These are phyloP conservation scores for Pyrus betulifolia DNA, from an alignment of 306 rosid species.

Conservation along the genomic window DNA sequence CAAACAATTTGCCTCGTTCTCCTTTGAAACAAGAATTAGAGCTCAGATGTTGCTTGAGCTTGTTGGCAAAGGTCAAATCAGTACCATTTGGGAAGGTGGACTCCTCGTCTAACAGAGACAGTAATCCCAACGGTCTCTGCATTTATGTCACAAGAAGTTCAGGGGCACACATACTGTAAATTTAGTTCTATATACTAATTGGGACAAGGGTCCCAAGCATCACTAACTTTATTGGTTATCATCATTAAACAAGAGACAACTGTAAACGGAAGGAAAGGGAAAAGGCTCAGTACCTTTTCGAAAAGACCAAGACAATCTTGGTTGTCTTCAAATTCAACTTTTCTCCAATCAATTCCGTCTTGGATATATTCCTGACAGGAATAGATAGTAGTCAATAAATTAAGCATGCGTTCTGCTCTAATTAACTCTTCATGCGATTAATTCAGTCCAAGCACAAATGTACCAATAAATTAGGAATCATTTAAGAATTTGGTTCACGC, in stretches of 20 bases:
- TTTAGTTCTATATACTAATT: background rate
- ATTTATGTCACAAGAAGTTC: constrained; percentile 14
- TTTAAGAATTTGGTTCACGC: background rate
- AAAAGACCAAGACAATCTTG: constrained; percentile 94
- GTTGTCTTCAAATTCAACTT: constrained; percentile 97
- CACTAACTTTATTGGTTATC: background rate
- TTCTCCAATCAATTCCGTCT: constrained; percentile 98
- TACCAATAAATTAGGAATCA: no score
- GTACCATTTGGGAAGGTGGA: constrained; percentile 98
- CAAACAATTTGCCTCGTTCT: constrained; percentile 78
- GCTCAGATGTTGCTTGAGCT: constrained; percentile 88
- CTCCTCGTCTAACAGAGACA: constrained; percentile 92
- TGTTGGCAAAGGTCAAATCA: constrained; percentile 84
- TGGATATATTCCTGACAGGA: constrained; percentile 79
- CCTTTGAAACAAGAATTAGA: constrained; percentile 81
- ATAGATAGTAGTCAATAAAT: constrained; percentile 4
- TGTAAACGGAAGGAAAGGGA: background rate
- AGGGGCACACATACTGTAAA: constrained; percentile 16
- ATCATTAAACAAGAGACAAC: background rate
- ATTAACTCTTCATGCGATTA: background rate
- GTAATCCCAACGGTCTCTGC: constrained; percentile 97
- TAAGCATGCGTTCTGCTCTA: background rate
- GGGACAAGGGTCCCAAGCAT: background rate
- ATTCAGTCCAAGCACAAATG: background rate
- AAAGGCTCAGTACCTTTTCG: constrained; percentile 58